Conservation (phyloP, 2,329 filamentous ascomycete species). For the Hysterium pulicare region DNA sequence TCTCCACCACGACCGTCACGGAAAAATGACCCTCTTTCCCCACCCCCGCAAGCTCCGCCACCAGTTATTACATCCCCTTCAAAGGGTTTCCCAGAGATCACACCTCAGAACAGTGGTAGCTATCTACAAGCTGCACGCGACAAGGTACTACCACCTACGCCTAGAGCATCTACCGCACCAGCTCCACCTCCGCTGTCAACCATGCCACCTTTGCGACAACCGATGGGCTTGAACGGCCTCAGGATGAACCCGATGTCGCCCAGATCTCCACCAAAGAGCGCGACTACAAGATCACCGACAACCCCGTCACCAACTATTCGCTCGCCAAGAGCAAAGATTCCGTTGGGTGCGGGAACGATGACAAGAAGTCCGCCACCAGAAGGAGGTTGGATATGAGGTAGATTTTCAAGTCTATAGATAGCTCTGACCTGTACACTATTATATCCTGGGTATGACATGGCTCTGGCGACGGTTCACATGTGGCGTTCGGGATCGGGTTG, state of each 20-base stretch:
- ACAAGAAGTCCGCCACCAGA: slow-evolving; percentile 29
- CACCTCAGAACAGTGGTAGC: slow-evolving; percentile 24
- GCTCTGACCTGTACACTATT: too few species aligned
- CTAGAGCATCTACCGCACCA: slow-evolving; percentile 11
- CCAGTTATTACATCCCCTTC: slow-evolving; percentile 13
- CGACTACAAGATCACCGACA: slow-evolving; percentile 7
- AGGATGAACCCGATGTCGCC: slow-evolving; percentile 36
- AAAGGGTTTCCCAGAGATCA: slow-evolving; percentile 22
- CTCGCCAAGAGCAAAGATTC: slow-evolving; percentile 19
- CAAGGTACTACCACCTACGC: slow-evolving; percentile 32
- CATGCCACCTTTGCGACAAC: slow-evolving; percentile 9
- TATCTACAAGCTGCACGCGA: slow-evolving; percentile 33
- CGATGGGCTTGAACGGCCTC: slow-evolving; percentile 22
- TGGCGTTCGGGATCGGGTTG: too few species aligned
- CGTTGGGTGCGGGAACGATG: slow-evolving; percentile 36
- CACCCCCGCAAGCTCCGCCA: slow-evolving; percentile 18
- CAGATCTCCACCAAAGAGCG: slow-evolving; percentile 5
- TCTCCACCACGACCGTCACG: slow-evolving; percentile 9
- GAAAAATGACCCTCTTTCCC: slow-evolving; percentile 15
- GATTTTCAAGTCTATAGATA: too few species aligned
- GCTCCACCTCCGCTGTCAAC: slow-evolving; percentile 7
- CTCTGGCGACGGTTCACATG: background rate
- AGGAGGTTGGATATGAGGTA: slow-evolving; percentile 31
- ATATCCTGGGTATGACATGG: background rate
- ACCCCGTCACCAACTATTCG: slow-evolving; percentile 22